Evolutionary conservation across 1,139 yeast species (phyloP).

Genomic region (Sugiyamaella sp.): DNA sequence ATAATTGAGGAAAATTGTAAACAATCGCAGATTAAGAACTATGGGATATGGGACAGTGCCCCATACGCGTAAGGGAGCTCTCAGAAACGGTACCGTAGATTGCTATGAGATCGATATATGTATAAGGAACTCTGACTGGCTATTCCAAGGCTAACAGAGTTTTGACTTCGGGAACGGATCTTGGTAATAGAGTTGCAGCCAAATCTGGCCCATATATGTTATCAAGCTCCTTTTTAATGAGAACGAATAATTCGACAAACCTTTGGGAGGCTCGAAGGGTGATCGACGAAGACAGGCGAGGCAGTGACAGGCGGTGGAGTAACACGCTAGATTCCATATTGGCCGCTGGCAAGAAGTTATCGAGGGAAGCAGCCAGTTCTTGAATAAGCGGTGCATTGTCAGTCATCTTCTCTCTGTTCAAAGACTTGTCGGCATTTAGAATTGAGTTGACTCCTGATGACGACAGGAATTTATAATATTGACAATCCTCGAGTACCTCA

Average conservation of each 20-base stretch:
- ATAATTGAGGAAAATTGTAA: background rate
- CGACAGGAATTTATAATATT: constrained; percentile 33
- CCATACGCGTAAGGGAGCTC: no score
- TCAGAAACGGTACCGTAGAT: background rate
- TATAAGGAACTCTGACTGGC: background rate
- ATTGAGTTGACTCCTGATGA: constrained; percentile 35
- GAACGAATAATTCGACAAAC: constrained; percentile 40
- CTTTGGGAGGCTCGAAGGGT: constrained; percentile 39
- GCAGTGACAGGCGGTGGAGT: constrained; percentile 41
- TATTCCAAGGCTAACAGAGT: constrained; percentile 31
- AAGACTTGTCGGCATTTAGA: constrained; percentile 12
- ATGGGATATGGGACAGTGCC: no score
- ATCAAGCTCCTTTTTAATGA: constrained; percentile 32
- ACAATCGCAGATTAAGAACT: no score
- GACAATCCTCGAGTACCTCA: constrained; percentile 38
- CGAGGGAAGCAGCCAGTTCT: constrained; percentile 30
- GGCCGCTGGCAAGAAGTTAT: constrained; percentile 44
- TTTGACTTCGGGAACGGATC: constrained; percentile 40
- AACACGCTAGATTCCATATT: constrained; percentile 39
- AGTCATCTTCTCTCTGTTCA: constrained; percentile 3
- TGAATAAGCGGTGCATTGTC: constrained; percentile 4
- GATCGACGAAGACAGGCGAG: constrained; percentile 41
- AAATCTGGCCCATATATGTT: constrained; percentile 33
- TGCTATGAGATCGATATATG: background rate
- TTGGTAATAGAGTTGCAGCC: constrained; percentile 35